Evolutionary conservation across 768 basidiomycete genomes (phyloP).

Genomic region (Serendipita sp.): DNA sequence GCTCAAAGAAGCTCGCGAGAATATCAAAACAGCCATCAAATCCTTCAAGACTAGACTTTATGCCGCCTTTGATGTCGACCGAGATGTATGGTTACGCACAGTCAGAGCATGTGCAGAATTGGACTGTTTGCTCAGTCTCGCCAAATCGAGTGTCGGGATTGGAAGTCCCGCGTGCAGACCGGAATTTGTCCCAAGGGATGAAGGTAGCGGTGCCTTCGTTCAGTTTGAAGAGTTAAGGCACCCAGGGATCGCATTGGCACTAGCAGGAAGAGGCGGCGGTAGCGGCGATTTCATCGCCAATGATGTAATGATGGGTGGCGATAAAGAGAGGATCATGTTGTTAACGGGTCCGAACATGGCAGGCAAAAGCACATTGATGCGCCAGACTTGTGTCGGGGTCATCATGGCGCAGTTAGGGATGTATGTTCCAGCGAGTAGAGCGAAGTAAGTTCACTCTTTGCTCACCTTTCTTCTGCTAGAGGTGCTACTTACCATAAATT

Average conservation of each 20-base stretch:
- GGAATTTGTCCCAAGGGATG: slow-evolving; percentile 50
- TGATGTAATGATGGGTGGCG: slow-evolving; percentile 69
- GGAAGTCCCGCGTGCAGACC: slow-evolving; percentile 93
- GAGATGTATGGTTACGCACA: slow-evolving; percentile 65
- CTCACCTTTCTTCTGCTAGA: not conserved
- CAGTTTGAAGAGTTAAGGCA: slow-evolving; percentile 86
- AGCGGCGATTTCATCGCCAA: slow-evolving; percentile 73
- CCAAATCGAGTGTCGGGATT: slow-evolving; percentile 74
- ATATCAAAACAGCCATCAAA: slow-evolving; percentile 60
- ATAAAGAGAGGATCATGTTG: slow-evolving; percentile 54
- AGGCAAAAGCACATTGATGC: slow-evolving; percentile 33
- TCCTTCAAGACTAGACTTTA: slow-evolving; percentile 68
- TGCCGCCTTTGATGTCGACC: slow-evolving; percentile 67
- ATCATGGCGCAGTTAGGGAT: slow-evolving; percentile 94
- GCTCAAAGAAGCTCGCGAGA: slow-evolving; percentile 90
- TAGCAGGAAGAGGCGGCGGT: slow-evolving; percentile 31
- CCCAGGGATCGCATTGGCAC: slow-evolving; percentile 52
- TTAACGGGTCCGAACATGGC: slow-evolving; percentile 58
- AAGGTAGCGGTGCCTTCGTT: slow-evolving; percentile 50
- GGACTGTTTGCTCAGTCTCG: slow-evolving; percentile 88
- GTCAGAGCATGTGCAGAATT: slow-evolving; percentile 81
- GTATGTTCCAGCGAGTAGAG: slow-evolving; percentile 74
- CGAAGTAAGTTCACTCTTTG: slow-evolving; percentile 33
- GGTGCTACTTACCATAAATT: slow-evolving; percentile 2
- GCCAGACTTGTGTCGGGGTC: slow-evolving; percentile 93